Percentiles rank a stretch among this genome's conserved stretches.
phyloP scores from a whole-genome alignment of 495 filamentous ascomycete species.

The Hypoxylon perforatum region DNA sequence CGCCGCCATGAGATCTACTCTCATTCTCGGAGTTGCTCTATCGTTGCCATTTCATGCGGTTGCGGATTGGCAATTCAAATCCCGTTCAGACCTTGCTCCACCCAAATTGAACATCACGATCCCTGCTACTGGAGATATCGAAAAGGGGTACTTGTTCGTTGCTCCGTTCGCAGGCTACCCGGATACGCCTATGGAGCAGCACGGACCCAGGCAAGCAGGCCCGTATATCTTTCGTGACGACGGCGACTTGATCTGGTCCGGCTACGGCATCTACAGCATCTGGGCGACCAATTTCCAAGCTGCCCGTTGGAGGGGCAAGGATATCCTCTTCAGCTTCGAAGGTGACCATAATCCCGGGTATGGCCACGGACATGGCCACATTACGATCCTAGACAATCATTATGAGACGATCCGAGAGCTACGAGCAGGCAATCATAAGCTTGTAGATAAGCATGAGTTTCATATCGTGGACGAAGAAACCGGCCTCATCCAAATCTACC shows the following conservation, averaged over 20 bases:
- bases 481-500: constrained; percentile 62
- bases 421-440: constrained; percentile 62
- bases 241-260: constrained; percentile 67
- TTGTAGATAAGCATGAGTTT: constrained; percentile 66
- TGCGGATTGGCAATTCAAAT: constrained; percentile 68
- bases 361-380: constrained; percentile 64
- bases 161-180: constrained; percentile 64
- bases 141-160: constrained; percentile 65
- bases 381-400: constrained; percentile 62
- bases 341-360: constrained; percentile 65
- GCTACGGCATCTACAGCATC: constrained; percentile 64
- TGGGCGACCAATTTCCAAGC: constrained; percentile 60
- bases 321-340: constrained; percentile 65
- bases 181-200: constrained; percentile 53
- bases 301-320: constrained; percentile 62
- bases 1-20: constrained; percentile 52
- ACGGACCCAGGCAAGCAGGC: constrained; percentile 65
- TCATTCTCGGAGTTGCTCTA: constrained; percentile 37
- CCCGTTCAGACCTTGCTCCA: constrained; percentile 65
- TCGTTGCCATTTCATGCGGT: constrained; percentile 43
- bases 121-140: constrained; percentile 58
- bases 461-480: constrained; percentile 63
- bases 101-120: constrained; percentile 68
- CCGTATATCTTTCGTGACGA: constrained; percentile 67
- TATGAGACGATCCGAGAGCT: constrained; percentile 66